Evolutionary conservation across 305 asterid genomes (phyloP).

Genomic region (Stenogyne calaminthoides): DNA sequence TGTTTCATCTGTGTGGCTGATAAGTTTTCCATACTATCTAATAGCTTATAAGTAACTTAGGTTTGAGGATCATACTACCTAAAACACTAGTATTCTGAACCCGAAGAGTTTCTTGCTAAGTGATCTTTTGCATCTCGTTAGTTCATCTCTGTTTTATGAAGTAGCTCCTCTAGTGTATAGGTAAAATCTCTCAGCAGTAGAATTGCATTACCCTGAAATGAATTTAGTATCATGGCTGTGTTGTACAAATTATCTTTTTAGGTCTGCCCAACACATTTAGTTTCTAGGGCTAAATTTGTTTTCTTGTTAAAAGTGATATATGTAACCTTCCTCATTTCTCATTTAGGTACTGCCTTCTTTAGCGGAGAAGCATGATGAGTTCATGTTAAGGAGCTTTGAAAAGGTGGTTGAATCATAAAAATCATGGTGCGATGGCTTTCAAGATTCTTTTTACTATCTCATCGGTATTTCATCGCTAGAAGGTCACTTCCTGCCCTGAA

Average conservation of each 20-base stretch:
- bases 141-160: not conserved
- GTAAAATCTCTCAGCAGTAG: not conserved
- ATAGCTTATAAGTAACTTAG: conserved; percentile 14
- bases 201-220: not conserved
- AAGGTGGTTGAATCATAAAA: conserved; percentile 81
- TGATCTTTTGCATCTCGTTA: not conserved
- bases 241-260: conserved; percentile 13
- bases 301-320: conserved; percentile 17
- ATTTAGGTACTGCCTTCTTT: conserved; percentile 70
- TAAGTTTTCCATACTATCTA: not conserved
- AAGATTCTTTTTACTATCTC: conserved; percentile 72
- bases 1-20: not conserved
- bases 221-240: not conserved
- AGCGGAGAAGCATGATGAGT: conserved; percentile 80
- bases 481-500: conserved; percentile 75
- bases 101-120: not conserved
- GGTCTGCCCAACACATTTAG: conserved; percentile 2
- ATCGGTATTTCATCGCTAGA: conserved; percentile 78
- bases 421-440: conserved; percentile 90
- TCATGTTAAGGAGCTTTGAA: conserved; percentile 82
- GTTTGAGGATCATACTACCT: conserved; percentile 16
- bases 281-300: conserved; percentile 2
- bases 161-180: not conserved
- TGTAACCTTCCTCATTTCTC: conserved; percentile 15
- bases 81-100: not conserved